Conservation (phyloP, 2,329 filamentous ascomycete genomes). For the Hypoxylon sp. region DNA sequence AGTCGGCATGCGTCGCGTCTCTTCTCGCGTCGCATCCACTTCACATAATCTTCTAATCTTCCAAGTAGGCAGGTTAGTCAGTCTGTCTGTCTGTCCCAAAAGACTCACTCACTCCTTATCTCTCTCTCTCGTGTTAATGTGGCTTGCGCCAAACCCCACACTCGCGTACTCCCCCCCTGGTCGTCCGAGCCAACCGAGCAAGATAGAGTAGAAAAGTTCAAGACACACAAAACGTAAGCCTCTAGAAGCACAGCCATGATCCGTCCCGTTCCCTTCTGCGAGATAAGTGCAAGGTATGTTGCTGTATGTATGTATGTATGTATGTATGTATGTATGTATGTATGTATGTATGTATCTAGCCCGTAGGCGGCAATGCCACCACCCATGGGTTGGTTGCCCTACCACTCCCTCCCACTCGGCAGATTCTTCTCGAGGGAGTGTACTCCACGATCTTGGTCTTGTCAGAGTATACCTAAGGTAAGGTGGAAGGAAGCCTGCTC, state of each 20-base stretch:
- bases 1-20: conserved; percentile 44
- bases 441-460: conserved; percentile 46
- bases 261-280: conserved; percentile 7
- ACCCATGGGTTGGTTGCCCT: conserved; percentile 21
- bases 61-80: too few species aligned
- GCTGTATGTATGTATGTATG: not conserved
- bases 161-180: conserved; percentile 10
- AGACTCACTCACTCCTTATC: too few species aligned
- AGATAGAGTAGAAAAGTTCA: too few species aligned
- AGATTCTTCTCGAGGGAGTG: conserved; percentile 44
- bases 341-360: not conserved
- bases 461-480: too few species aligned
- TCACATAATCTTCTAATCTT: too few species aligned
- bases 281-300: not conserved
- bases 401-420: conserved; percentile 37
- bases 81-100: too few species aligned
- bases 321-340: too few species aligned
- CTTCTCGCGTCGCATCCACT: conserved; percentile 35
- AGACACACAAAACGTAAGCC: conserved; percentile 33
- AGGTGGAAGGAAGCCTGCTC: too few species aligned
- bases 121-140: conserved; percentile 44
- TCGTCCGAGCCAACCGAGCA: conserved; percentile 38
- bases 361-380: conserved; percentile 35
- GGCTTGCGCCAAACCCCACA: conserved; percentile 40
- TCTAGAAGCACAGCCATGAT: conserved; percentile 37